Evolutionary conservation across 2,329 filamentous ascomycete species (phyloP), one percentile per base, ranked within the genome.

Genomic region (Aspergillus eucalypticola): DNA sequence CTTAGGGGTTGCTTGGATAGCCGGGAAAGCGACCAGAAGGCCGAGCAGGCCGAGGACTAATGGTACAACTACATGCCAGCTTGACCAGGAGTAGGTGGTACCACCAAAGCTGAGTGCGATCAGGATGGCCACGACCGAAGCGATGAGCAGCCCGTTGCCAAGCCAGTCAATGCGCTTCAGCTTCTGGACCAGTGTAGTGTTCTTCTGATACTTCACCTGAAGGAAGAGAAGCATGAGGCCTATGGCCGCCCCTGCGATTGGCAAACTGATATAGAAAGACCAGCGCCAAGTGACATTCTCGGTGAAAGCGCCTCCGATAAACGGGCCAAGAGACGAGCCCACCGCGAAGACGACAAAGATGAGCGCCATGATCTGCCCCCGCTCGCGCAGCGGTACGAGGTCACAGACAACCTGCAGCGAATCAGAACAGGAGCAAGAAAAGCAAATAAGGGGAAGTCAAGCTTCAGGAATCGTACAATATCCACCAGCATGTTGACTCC

Each of bases 241-340:
- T 8, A 74, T 52, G 2, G 64, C 69, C 2, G 66, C 51, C 7
- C 61, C 69, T 17, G 58, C 61, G 13, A 73, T 59, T 0, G 72
- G 72, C 0, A 74, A 60, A 42, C 69, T 71, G 46, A 73, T 58
- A 60, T 69, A 74, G 58, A 74, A 74, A 1, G 71, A 66, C 73
- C 73, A 73, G 19, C 70, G 54, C 71, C 69, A 71, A 8, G 63
- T 61, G 41, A 58, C 42, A 29, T 66, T 58, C 23, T 71, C 59
- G 3, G 49, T 56, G 54, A 56, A 56, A 13, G 25, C 54, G 15
- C 69, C 77, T 4, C 68, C 70, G 3, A 75, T 60, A 8, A 85
- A 64, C 1, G 83, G 83, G 0, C 83, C 84, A 0, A 74, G 55
- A 0, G 79, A 75, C n/a, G 81, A 66, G 1, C 80, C 81, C 5